Conservation (phyloP, 225 moss, liverwort and hornwort genomes). For the Ulota crispa region DNA sequence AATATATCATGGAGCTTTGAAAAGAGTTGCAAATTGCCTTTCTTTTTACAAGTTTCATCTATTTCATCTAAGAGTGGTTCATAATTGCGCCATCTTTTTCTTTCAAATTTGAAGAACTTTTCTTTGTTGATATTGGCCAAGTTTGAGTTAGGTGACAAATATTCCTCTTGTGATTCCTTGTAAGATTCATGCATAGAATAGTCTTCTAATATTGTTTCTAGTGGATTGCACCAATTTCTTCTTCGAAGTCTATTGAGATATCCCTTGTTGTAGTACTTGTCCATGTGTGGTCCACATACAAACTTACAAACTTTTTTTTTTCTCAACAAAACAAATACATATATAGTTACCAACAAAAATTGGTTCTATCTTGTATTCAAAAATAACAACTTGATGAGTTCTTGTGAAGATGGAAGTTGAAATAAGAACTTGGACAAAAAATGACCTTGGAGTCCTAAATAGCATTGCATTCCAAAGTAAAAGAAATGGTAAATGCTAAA, state of each 20-base stretch:
- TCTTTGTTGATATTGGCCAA: too few species aligned
- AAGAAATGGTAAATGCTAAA: not conserved
- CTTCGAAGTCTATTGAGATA: fast-evolving
- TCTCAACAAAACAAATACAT: too few species aligned
- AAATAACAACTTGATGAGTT: not conserved
- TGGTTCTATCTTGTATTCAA: too few species aligned
- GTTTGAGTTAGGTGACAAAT: not conserved
- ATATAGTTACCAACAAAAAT: too few species aligned
- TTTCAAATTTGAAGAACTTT: too few species aligned
- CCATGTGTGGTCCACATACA: not conserved
- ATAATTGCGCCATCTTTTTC: too few species aligned
- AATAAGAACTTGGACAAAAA: too few species aligned
- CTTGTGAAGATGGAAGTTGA: not conserved
- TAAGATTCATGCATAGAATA: not conserved
- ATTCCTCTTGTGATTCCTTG: not conserved
- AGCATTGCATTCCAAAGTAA: not conserved
- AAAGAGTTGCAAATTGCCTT: not conserved
- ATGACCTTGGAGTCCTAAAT: not conserved
- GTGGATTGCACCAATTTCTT: not conserved
- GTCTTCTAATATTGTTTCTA: not conserved
- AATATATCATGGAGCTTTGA: not conserved
- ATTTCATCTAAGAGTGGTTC: too few species aligned
- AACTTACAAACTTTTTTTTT: too few species aligned
- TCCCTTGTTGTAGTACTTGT: not conserved
- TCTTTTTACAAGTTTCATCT: too few species aligned